Evolutionary conservation across 2,329 filamentous ascomycete species (phyloP).

Genomic region (Clonostachys byssicola): DNA sequence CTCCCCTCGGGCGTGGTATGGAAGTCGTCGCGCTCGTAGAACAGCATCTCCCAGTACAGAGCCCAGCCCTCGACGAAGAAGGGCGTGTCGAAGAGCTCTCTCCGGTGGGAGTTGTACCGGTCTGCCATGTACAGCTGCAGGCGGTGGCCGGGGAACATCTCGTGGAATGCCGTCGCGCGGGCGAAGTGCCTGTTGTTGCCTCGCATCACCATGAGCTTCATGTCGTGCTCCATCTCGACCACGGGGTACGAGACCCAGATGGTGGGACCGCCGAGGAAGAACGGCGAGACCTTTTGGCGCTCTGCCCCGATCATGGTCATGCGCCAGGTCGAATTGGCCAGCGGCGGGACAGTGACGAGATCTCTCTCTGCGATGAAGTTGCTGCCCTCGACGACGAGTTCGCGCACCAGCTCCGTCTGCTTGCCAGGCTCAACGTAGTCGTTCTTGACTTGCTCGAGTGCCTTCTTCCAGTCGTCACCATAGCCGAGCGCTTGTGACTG

Average conservation of each 20-base stretch:
- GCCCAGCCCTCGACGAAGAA: constrained; percentile 60
- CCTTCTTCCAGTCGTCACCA: constrained; percentile 42
- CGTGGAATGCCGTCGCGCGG: constrained; percentile 56
- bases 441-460: constrained; percentile 52
- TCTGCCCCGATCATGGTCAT: constrained; percentile 53
- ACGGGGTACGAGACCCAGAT: constrained; percentile 56
- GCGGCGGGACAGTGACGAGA: constrained; percentile 48
- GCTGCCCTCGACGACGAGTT: constrained; percentile 45
- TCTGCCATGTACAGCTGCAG: constrained; percentile 45
- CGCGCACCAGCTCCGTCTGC: constrained; percentile 45
- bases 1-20: constrained; percentile 43
- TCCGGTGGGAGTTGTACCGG: constrained; percentile 41
- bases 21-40: constrained; percentile 51
- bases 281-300: constrained; percentile 50
- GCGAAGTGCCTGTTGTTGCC: constrained; percentile 55
- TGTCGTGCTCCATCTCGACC: constrained; percentile 42
- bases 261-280: constrained; percentile 51
- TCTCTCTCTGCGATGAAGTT: constrained; percentile 47
- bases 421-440: constrained; percentile 47
- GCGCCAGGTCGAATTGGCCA: constrained; percentile 48
- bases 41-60: constrained; percentile 56
- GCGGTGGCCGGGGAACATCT: constrained; percentile 56
- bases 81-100: constrained; percentile 46
- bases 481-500: constrained; percentile 44
- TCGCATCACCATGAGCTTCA: constrained; percentile 56